phyloP scores from a whole-genome alignment of 768 basidiomycete genomes.

The Chiua virens region DNA sequence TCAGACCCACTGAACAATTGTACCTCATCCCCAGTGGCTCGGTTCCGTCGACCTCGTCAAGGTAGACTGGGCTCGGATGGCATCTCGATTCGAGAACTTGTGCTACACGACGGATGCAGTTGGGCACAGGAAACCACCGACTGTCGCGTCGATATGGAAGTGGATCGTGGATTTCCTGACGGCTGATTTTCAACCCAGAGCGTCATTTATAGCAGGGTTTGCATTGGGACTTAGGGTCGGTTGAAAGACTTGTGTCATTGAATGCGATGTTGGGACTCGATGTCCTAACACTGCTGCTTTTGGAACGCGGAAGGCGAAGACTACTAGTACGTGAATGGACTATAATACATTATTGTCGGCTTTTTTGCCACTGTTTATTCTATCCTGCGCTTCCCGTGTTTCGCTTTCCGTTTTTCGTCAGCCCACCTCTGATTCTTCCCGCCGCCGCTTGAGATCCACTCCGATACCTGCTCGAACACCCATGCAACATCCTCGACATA shows the following conservation, averaged over 20 bases:
- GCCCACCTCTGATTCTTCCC: too few relatives aligned
- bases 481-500: too few relatives aligned
- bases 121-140: constrained; percentile 60
- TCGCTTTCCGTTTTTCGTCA: too few relatives aligned
- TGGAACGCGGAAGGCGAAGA: too few relatives aligned
- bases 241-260: constrained; percentile 32
- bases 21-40: constrained; percentile 63
- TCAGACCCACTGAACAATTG: constrained; percentile 1
- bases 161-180: constrained; percentile 81
- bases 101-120: constrained; percentile 65
- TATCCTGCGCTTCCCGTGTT: too few relatives aligned
- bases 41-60: constrained; percentile 68
- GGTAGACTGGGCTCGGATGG: constrained; percentile 77
- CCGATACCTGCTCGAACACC: too few relatives aligned
- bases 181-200: constrained; percentile 89
- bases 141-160: constrained; percentile 60
- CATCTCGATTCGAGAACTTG: constrained; percentile 64
- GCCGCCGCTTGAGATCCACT: too few relatives aligned
- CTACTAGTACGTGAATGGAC: too few relatives aligned
- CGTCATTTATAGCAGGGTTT: constrained; percentile 85
- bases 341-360: too few relatives aligned
- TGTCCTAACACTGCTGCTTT: too few relatives aligned
- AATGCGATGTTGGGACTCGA: too few relatives aligned
- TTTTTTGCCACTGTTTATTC: too few relatives aligned
- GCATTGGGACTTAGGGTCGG: constrained; percentile 80